Conservation (phyloP, 2,329 filamentous ascomycete species). For the Trichoderma simmonsii region DNA sequence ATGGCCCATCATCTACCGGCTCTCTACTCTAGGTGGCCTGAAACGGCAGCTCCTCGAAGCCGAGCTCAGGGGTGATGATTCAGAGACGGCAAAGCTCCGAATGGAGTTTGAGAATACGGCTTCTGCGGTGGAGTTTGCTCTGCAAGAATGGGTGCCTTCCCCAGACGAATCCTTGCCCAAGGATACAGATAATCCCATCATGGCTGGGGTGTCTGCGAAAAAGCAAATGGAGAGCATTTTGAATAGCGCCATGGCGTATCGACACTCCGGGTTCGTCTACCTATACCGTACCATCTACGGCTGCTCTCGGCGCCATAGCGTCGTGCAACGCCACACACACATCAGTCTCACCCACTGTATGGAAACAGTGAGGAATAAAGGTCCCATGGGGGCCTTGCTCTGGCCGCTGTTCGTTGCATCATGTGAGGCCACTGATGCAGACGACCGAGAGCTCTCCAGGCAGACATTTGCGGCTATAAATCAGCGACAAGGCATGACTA, state of each 20-base stretch:
- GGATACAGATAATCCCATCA: slow-evolving; percentile 25
- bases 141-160: slow-evolving; percentile 55
- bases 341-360: slow-evolving; percentile 52
- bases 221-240: slow-evolving; percentile 50
- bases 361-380: slow-evolving; percentile 51
- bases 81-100: slow-evolving; percentile 47
- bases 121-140: slow-evolving; percentile 52
- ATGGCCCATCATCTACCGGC: slow-evolving; percentile 61
- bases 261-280: slow-evolving; percentile 56
- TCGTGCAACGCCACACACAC: slow-evolving; percentile 54
- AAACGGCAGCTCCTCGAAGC: slow-evolving; percentile 51
- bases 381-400: slow-evolving; percentile 61
- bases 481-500: slow-evolving; percentile 61
- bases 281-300: slow-evolving; percentile 54
- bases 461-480: slow-evolving; percentile 53
- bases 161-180: slow-evolving; percentile 30
- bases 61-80: slow-evolving; percentile 38
- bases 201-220: slow-evolving; percentile 20
- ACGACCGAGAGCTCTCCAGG: slow-evolving; percentile 51
- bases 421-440: slow-evolving; percentile 52
- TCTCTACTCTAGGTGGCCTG: slow-evolving; percentile 53
- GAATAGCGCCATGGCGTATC: slow-evolving; percentile 59
- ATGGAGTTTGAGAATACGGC: slow-evolving; percentile 51
- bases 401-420: slow-evolving; percentile 64
- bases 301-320: slow-evolving; percentile 43